Percentiles rank a stretch among this genome's conserved stretches.
phyloP scores from a whole-genome alignment of 2,329 filamentous ascomycete species.

The Cercospora sesami region DNA sequence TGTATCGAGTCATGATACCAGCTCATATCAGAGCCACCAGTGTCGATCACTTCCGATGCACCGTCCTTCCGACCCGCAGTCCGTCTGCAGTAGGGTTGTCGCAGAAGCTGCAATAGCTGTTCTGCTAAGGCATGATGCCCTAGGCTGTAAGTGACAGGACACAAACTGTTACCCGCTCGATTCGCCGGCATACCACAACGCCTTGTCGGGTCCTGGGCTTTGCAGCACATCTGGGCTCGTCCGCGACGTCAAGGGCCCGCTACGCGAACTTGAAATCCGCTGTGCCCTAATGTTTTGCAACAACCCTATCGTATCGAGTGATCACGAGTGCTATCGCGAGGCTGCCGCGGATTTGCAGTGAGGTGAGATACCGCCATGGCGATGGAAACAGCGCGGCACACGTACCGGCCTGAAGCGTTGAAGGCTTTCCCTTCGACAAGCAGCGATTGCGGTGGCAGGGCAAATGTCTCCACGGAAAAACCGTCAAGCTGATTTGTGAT shows the following conservation, averaged over 20 bases:
- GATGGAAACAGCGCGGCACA: not conserved
- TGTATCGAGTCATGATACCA: constrained; percentile 3
- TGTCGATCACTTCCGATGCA: constrained; percentile 9
- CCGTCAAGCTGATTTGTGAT: not conserved
- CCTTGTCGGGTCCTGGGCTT: not conserved
- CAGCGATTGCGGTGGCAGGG: not conserved
- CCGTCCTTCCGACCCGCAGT: not conserved
- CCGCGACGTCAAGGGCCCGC: not conserved
- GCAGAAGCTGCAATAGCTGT: constrained; percentile 10
- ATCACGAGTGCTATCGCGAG: not conserved
- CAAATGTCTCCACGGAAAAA: not conserved
- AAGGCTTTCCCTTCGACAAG: not conserved
- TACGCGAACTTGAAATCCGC: not conserved
- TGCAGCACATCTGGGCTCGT: not conserved
- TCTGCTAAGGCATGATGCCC: constrained; percentile 8
- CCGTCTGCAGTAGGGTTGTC: constrained; percentile 6
- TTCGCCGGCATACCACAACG: not conserved
- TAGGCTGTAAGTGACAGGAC: not conserved
- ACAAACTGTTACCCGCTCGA: not conserved
- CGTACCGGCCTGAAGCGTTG: not conserved
- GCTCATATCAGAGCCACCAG: not conserved
- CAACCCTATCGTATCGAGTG: not conserved
- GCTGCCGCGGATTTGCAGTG: not conserved
- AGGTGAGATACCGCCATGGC: not conserved
- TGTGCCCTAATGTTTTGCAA: not conserved